phyloP scores from a whole-genome alignment of 1,284 basidiomycete genomes.

The Cryptococcus sp. region DNA sequence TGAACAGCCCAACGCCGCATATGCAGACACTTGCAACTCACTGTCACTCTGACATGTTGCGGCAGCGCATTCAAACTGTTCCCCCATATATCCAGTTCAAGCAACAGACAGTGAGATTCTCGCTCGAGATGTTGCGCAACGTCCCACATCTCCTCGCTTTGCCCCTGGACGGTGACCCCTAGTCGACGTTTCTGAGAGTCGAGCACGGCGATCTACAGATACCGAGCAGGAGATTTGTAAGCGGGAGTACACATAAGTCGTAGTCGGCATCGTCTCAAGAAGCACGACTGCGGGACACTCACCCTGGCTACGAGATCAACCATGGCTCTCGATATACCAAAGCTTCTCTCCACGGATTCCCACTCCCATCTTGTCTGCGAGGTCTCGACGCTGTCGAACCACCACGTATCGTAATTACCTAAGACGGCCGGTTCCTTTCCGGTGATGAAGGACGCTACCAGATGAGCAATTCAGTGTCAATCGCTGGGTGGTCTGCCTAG shows the following conservation, averaged over 20 bases:
- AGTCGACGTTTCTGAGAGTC: conserved; percentile 35
- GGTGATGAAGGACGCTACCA: conserved; percentile 35
- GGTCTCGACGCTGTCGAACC: conserved; percentile 42
- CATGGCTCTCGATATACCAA: conserved; percentile 40
- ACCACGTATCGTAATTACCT: conserved; percentile 41
- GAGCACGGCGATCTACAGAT: conserved; percentile 23
- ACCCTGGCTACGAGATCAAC: conserved; percentile 41
- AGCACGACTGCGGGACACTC: conserved; percentile 8
- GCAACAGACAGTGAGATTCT: conserved; percentile 25
- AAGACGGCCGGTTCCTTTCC: conserved; percentile 38
- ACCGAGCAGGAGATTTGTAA: not conserved
- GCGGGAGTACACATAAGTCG: not conserved
- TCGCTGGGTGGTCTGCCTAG: too few species aligned
- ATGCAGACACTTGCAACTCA: conserved; percentile 12
- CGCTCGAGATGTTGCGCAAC: conserved; percentile 29
- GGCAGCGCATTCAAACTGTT: conserved; percentile 34
- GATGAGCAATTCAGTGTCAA: not conserved
- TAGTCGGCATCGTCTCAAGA: not conserved
- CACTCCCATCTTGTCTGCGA: conserved; percentile 41
- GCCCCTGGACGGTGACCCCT: conserved; percentile 19
- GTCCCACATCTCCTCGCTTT: conserved; percentile 28
- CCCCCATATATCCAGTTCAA: conserved; percentile 42
- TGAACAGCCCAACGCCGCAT: not conserved
- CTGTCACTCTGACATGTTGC: conserved; percentile 37
- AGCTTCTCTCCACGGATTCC: conserved; percentile 41